Percentiles rank a stretch among this genome's conserved stretches.
These are phyloP conservation scores for Xerocomus nothofagi DNA, from an alignment of 1,284 basidiomycete genomes.

Conservation along the genomic window DNA sequence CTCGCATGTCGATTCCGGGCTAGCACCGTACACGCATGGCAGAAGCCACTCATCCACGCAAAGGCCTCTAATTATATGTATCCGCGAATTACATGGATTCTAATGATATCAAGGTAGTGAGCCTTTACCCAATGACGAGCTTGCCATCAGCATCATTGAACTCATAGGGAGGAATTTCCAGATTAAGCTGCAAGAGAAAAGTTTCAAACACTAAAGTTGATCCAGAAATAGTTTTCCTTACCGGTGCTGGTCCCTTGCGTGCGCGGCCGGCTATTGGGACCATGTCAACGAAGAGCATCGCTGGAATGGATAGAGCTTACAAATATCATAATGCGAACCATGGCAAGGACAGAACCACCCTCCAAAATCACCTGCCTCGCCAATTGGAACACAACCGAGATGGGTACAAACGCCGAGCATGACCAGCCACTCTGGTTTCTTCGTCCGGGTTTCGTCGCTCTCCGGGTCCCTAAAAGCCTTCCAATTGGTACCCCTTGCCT, in stretches of 20 bases:
- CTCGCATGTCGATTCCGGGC: neutral
- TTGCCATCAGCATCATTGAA: constrained; percentile 89
- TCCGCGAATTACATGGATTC: constrained; percentile 21
- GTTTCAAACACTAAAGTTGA: constrained; percentile 13
- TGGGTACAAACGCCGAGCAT: constrained; percentile 99
- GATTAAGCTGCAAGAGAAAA: constrained; percentile 68
- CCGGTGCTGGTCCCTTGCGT: constrained; percentile 93
- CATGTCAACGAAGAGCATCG: constrained; percentile 11
- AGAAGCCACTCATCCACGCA: constrained; percentile 4
- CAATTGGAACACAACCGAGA: constrained; percentile 98
- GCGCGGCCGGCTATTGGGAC: constrained; percentile 76
- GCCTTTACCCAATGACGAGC: constrained; percentile 82
- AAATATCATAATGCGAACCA: constrained; percentile 98
- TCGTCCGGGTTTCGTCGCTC: constrained; percentile 82
- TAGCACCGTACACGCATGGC: neutral
- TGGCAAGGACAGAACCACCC: constrained; percentile 99
- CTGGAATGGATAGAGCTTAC: constrained; percentile 41
- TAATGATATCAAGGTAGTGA: constrained; percentile 11
- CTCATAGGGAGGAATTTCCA: constrained; percentile 87
- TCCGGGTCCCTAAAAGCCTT: constrained; percentile 91
- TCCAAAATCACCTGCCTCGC: constrained; percentile 96
- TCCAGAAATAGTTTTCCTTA: constrained; percentile 40
- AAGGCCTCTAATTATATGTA: constrained; percentile 27
- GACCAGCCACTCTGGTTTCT: constrained; percentile 98
- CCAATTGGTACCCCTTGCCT: constrained; percentile 86